Conservation (phyloP, 805 yeast genomes). For the Zygosaccharomyces kombuchaensis region DNA sequence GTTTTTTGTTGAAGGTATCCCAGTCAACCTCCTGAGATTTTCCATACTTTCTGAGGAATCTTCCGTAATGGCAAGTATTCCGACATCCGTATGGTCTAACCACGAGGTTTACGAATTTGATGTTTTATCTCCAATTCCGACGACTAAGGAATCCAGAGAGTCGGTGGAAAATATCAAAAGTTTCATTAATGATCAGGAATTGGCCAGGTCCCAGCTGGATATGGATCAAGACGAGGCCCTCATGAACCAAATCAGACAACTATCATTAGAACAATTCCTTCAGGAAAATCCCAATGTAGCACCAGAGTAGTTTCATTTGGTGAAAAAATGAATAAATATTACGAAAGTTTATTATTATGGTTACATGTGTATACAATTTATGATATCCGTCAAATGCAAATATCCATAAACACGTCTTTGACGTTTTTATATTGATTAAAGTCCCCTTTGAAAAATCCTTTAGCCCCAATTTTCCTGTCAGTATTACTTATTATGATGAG, state of each 20-base stretch:
- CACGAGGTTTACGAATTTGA: slow-evolving; percentile 68
- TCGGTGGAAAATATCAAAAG: slow-evolving; percentile 35
- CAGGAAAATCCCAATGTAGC: slow-evolving; percentile 22
- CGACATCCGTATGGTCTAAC: slow-evolving; percentile 54
- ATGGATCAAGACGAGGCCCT: slow-evolving; percentile 34
- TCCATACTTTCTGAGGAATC: slow-evolving; percentile 68
- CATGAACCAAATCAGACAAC: slow-evolving; percentile 30
- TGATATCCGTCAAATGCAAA: background rate
- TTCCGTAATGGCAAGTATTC: slow-evolving; percentile 65
- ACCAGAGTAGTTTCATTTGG: slow-evolving; percentile 3
- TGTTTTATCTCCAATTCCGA: slow-evolving; percentile 59
- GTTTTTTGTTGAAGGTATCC: slow-evolving; percentile 38
- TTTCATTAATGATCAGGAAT: slow-evolving; percentile 33
- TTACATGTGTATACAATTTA: slow-evolving; percentile 1
- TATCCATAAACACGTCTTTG: background rate
- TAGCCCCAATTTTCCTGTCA: background rate
- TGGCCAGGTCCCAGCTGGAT: slow-evolving; percentile 24
- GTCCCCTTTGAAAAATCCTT: background rate
- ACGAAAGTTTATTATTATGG: slow-evolving; percentile 1
- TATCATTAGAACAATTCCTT: slow-evolving; percentile 32
- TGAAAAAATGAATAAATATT: background rate
- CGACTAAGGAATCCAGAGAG: slow-evolving; percentile 32
- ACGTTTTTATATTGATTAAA: background rate
- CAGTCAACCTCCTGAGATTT: slow-evolving; percentile 60
- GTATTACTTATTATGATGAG: background rate